Base-by-base conservation (phyloP, 441 rosid species). In the Syzygium malaccense region DNA sequence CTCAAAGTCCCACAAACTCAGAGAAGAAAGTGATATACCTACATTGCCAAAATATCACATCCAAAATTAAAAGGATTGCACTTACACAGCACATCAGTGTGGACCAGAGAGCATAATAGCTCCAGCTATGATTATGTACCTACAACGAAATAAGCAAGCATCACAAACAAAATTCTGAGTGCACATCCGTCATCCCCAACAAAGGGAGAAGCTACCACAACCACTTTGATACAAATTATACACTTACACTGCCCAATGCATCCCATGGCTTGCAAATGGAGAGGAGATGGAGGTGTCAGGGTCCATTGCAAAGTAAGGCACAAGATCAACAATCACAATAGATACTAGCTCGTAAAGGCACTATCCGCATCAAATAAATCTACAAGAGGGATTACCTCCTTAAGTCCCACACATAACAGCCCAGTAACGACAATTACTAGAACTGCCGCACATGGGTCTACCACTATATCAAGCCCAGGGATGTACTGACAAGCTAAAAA, bases 221-320 rank as follows among this genome's bases (percentile, higher is more conserved):
- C 58, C 48, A n/a, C 55, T 86, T 57, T 64, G 51, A 85, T 60
- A 60, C 71, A 28, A 68, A 54, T 85, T 90, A 88, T 83, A 91
- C 53, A 92, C 99, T 93, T 93, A 98, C 99, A 95, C 96, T 32
- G 98, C 99, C 99, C 99, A 98, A 55, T 95, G 96, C 99, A 97
- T 95, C 91, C 96, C 99, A 89, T 95, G 93, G 87, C 93, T 91
- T 91, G 98, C 92, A 90, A 98, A 98, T 87, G 99, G 99, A 87
- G 99, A 95, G 68, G 99, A 98, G 87, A 98, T 98, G 33, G 33
- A 33, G 33, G 33, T 33, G 33, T 33, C 33, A 33, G 33, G 33
- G 33, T 33, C 33, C 33, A 33, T 94, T 23, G 94, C 95, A 91
- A 94, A 95, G 90, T 98, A 98, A 79, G 99, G 99, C 55, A 97